A percentile compares a stretch with the other conserved stretches of the same genome.
Conservation (phyloP, 805 yeast genomes). For the Candida odintsovae region DNA sequence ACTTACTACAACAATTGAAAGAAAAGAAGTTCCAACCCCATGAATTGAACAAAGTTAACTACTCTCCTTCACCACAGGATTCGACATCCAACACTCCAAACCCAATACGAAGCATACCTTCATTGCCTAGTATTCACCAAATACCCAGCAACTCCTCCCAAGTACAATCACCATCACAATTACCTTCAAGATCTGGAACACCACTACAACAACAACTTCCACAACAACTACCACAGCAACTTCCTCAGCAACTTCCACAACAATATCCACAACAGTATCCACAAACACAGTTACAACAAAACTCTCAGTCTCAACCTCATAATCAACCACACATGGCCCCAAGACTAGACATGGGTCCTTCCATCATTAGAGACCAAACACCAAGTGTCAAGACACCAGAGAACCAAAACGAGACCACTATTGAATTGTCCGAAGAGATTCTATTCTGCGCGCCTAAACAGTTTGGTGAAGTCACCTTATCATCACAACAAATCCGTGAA, state of each 20-base stretch:
- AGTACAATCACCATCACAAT: not conserved
- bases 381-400: conserved; percentile 3
- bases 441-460: conserved; percentile 60
- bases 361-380: conserved; percentile 18
- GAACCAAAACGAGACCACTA: conserved; percentile 7
- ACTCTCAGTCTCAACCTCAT: not conserved
- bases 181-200: not conserved
- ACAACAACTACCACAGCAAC: not conserved
- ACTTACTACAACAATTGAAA: conserved; percentile 15
- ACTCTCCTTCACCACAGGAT: not conserved
- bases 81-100: not conserved
- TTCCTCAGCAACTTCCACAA: not conserved
- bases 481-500: conserved; percentile 52
- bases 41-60: conserved; percentile 5
- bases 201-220: not conserved
- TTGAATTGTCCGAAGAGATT: conserved; percentile 29
- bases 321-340: not conserved
- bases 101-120: not conserved
- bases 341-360: conserved; percentile 14
- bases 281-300: not conserved
- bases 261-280: no score
- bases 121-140: not conserved
- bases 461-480: conserved; percentile 60
- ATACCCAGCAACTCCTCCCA: not conserved
- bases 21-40: conserved; percentile 15